Evolutionary conservation across 2,329 filamentous ascomycete species (phyloP), one percentile per base, ranked within the genome.

Genomic region (Didymella lethalis): DNA sequence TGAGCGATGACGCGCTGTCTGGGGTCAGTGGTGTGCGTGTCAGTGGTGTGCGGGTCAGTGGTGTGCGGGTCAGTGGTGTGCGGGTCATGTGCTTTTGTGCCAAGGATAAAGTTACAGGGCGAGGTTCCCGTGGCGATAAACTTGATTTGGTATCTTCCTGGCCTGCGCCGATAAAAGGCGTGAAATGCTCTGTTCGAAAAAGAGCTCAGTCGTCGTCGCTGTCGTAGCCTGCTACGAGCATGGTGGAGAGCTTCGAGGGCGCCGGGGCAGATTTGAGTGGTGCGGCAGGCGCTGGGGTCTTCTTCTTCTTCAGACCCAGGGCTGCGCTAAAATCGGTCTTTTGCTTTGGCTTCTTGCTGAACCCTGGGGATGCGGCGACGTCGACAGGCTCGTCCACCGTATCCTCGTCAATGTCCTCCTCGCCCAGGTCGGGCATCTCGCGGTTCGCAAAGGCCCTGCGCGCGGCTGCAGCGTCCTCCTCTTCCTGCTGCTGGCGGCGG

Each of bases 401-500:
- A 78, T 76, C 69, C 51, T 81, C 79, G 34, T 79, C 75, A 8
- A 75, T 82, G 65, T 84, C 82, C 38, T 83, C 82, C 48, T 84
- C 83, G 3, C 84, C 86, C 26, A 84, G 84, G 43, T 75, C 70
- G 18, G 73, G 72, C 66, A 75, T 66, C 26, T 48, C 62, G 8
- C 64, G 62, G 16, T 40, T 67, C 61, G 86, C 86, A 75, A 98
- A 98, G 1, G 93, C 95, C 68, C 80, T 83, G 61, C 85, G 85
- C 3, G 94, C 94, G 18, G 89, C 88, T 75, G 96, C 92, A 20
- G 89, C 91, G 69, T 96, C 92, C 75, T 97, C 93, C 68, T 81
- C 84, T 63, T 97, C 93, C 67, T 91, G 85, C 62, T 85, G 80
- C 71, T 86, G 84, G 63, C 83, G 82, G 70, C 89, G 87, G 55